Conservation (phyloP, 306 rosid species). For the Quercus variabilis region DNA sequence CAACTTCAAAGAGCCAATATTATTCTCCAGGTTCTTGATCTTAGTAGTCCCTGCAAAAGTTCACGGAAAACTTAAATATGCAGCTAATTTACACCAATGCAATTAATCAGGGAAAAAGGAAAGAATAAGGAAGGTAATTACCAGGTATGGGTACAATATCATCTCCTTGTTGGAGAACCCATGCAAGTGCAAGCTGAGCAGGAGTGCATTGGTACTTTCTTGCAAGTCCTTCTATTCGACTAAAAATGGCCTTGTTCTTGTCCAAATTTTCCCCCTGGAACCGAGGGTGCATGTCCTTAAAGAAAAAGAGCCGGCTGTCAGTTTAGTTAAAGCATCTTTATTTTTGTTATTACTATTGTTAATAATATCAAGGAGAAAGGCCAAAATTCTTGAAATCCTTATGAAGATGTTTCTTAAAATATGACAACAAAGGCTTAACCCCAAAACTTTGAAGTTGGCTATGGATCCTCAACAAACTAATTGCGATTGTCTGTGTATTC, state of each 20-base stretch:
- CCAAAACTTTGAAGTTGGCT: too few species aligned
- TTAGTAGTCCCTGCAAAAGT: conserved; percentile 50
- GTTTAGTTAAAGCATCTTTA: neutral
- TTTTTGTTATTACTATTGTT: neutral
- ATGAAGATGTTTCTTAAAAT: neutral
- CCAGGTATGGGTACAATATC: conserved; percentile 55
- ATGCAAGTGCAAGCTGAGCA: conserved; percentile 44
- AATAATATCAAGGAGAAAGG: neutral
- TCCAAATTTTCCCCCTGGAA: too few species aligned
- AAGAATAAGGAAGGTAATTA: neutral
- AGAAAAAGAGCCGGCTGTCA: neutral
- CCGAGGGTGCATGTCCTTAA: neutral
- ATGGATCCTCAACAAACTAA: too few species aligned
- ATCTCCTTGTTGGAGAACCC: conserved; percentile 50
- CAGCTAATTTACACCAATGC: neutral
- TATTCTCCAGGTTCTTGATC: conserved; percentile 54
- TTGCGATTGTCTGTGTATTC: too few species aligned
- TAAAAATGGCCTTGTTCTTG: too few species aligned
- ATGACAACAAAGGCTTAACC: too few species aligned
- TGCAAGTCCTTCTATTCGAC: conserved; percentile 34
- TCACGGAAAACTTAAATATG: neutral
- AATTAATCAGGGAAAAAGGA: neutral
- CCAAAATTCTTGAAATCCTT: neutral
- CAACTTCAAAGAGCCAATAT: conserved; percentile 47
- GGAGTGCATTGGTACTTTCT: conserved; percentile 34